Conservation (phyloP, 176 grass and related monocot genomes). For the Triticum timopheevii region DNA sequence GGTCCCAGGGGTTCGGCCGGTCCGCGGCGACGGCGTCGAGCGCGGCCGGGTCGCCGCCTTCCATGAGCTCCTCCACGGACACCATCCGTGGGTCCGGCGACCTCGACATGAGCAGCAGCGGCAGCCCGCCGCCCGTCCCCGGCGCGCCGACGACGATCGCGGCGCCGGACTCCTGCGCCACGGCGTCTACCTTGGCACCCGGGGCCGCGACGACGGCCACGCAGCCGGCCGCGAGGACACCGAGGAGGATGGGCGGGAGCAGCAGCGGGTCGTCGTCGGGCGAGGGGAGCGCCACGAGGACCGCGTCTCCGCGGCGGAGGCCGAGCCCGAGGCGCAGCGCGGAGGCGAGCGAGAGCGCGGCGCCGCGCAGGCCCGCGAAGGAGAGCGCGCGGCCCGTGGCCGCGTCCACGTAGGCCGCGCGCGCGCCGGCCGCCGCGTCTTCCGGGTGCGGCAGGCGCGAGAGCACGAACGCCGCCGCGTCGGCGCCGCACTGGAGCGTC, state of each 20-base stretch:
- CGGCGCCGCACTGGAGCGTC: neutral
- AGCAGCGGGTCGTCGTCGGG: conserved; percentile 29
- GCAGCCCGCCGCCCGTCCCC: conserved; percentile 20
- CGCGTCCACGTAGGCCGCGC: conserved; percentile 31
- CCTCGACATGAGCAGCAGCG: conserved; percentile 39
- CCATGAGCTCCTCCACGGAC: conserved; percentile 65
- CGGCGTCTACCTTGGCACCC: conserved; percentile 19
- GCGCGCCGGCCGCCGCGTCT: neutral
- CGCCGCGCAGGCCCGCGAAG: conserved; percentile 29
- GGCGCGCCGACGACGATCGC: conserved; percentile 19
- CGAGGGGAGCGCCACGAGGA: conserved; percentile 45
- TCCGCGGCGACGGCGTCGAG: neutral
- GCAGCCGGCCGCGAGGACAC: conserved; percentile 40
- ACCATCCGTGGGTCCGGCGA: conserved; percentile 10
- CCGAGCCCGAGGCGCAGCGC: conserved; percentile 48
- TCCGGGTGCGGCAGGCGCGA: conserved; percentile 21
- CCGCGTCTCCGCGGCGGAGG: conserved; percentile 45
- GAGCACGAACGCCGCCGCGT: conserved; percentile 39
- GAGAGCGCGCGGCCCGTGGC: conserved; percentile 37
- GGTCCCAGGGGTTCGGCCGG: neutral
- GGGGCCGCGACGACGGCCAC: conserved; percentile 38
- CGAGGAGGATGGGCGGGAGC: conserved; percentile 44
- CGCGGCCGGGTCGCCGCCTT: conserved; percentile 33
- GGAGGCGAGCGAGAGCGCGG: conserved; percentile 53
- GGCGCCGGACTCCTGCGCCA: conserved; percentile 29